A percentile compares a stretch with the other conserved stretches of the same genome.
These are phyloP conservation scores for Paulownia fortunei DNA, from an alignment of 257 asterid species.

Conservation along the genomic window DNA sequence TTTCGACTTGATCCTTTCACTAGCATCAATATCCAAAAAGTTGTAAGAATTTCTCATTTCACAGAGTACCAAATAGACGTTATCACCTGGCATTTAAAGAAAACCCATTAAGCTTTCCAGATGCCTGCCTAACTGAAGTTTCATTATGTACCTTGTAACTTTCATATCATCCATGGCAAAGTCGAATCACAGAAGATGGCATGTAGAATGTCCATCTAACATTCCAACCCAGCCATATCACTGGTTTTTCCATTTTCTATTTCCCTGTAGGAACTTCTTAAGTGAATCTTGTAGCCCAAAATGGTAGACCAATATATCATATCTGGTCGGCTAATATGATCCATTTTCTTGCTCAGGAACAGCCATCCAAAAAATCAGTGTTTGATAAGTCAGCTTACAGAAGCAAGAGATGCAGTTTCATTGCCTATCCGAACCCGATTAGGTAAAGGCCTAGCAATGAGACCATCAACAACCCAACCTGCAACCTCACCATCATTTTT, in stretches of 20 bases:
- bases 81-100: background rate
- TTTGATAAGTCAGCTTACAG: constrained; percentile 41
- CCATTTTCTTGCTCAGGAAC: constrained; percentile 20
- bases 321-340: background rate
- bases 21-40: background rate
- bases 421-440: constrained; percentile 60
- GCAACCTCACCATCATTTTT: constrained; percentile 71
- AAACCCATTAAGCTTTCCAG: background rate
- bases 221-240: background rate
- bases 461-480: constrained; percentile 84
- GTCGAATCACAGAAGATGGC: constrained; percentile 11
- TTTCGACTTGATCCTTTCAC: background rate
- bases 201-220: background rate
- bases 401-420: constrained; percentile 41
- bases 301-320: background rate
- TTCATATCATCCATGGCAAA: background rate
- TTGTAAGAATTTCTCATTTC: background rate
- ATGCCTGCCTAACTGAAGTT: constrained; percentile 8
- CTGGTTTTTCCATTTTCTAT: background rate
- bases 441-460: constrained; percentile 87
- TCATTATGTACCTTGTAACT: background rate
- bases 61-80: background rate
- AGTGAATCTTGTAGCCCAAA: background rate
- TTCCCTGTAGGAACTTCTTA: background rate
- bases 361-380: background rate